Evolutionary conservation across 2,329 filamentous ascomycete genomes (phyloP).

Genomic region (Cladosporium phlei): DNA sequence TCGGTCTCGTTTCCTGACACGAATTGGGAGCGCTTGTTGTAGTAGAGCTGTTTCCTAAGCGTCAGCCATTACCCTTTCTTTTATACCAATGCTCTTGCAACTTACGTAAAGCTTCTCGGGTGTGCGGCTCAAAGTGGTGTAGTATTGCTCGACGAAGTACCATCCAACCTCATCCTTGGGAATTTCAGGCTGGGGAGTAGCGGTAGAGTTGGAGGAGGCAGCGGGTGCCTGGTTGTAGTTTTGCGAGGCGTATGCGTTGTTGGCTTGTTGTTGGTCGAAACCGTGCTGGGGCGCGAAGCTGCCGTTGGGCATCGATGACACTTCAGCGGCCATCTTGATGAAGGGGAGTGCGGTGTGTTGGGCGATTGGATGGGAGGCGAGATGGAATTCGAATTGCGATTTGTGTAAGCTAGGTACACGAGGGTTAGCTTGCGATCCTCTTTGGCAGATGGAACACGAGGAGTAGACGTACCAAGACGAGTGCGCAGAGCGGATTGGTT

Average conservation of each 20-base stretch:
- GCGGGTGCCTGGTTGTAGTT: slow-evolving; percentile 22
- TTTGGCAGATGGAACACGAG: too few species aligned
- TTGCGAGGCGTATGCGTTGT: slow-evolving; percentile 25
- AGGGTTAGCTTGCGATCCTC: background rate
- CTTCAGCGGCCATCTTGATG: slow-evolving; percentile 37
- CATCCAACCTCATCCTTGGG: slow-evolving; percentile 94
- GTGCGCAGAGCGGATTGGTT: background rate
- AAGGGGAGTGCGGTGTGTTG: background rate
- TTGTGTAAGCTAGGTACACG: background rate
- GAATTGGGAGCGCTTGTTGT: slow-evolving; percentile 92
- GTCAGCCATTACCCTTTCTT: slow-evolving; percentile 3
- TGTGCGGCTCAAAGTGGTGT: slow-evolving; percentile 90
- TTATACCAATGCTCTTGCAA: slow-evolving; percentile 11
- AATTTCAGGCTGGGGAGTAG: slow-evolving; percentile 37
- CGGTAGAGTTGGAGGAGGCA: slow-evolving; percentile 22
- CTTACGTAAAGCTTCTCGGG: slow-evolving; percentile 81
- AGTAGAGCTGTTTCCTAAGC: slow-evolving; percentile 64
- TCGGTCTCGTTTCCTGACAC: slow-evolving; percentile 90
- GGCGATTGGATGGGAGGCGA: background rate
- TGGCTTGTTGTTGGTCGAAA: slow-evolving; percentile 34
- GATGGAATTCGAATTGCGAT: background rate
- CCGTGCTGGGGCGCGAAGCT: slow-evolving; percentile 40
- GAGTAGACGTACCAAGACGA: background rate
- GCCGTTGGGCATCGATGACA: slow-evolving; percentile 42
- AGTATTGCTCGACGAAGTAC: slow-evolving; percentile 99